Evolutionary conservation across 2,329 filamentous ascomycete species (phyloP).

Genomic region (Fusarium protoensiforme): DNA sequence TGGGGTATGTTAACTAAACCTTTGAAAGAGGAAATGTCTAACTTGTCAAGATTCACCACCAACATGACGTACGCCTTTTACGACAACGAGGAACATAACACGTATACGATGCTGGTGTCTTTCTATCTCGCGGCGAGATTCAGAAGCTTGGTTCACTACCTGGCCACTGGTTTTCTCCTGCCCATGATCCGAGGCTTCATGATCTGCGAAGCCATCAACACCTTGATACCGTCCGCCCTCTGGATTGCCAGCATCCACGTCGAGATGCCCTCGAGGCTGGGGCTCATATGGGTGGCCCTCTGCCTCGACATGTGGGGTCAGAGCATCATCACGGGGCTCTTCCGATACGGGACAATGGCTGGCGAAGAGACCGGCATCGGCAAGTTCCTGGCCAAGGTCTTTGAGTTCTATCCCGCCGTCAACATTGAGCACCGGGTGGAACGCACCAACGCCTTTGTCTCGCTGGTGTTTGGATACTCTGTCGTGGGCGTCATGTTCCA

Average conservation of each 20-base stretch:
- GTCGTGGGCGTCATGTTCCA: constrained; percentile 72
- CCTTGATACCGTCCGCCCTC: constrained; percentile 60
- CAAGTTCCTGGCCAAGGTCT: constrained; percentile 49
- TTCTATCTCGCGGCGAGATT: constrained; percentile 71
- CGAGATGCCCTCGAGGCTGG: constrained; percentile 64
- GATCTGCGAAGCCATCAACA: constrained; percentile 58
- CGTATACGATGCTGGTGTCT: constrained; percentile 67
- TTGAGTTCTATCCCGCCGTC: constrained; percentile 70
- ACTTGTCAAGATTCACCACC: constrained; percentile 61
- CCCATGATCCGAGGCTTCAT: constrained; percentile 69
- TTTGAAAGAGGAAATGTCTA: background rate
- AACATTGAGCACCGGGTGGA: constrained; percentile 76
- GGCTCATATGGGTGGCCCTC: constrained; percentile 67
- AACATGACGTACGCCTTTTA: constrained; percentile 69
- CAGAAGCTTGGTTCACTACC: constrained; percentile 61
- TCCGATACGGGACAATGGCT: constrained; percentile 43
- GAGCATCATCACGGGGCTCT: constrained; percentile 55
- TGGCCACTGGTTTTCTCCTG: constrained; percentile 58
- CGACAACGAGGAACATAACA: constrained; percentile 54
- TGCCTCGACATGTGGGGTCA: constrained; percentile 63
- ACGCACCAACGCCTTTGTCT: constrained; percentile 72
- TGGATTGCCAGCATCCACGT: constrained; percentile 72
- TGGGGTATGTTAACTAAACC: constrained; percentile 54
- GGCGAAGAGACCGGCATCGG: constrained; percentile 32
- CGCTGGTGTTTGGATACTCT: constrained; percentile 72